Conservation (phyloP, 495 filamentous ascomycete species). For the Penicillium coprophilum region DNA sequence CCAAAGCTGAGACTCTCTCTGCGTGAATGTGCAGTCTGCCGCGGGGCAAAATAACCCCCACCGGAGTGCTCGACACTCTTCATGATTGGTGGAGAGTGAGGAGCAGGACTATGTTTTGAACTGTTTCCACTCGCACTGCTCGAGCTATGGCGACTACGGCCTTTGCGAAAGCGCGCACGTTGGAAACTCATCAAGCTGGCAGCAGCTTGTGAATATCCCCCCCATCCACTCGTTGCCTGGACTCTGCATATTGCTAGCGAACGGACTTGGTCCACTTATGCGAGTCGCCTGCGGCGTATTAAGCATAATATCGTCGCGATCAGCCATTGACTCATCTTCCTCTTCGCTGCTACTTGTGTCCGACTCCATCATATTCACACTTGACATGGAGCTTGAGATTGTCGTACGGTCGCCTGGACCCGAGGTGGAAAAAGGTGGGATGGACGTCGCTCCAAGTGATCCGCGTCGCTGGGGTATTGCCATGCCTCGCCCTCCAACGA, state of each 20-base stretch:
- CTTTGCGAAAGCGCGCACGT: conserved; percentile 56
- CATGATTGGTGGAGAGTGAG: conserved; percentile 62
- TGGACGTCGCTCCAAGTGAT: conserved; percentile 44
- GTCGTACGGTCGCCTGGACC: conserved; percentile 62
- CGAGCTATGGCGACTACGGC: conserved; percentile 62
- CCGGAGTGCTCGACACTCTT: conserved; percentile 58
- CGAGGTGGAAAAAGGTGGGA: conserved; percentile 41
- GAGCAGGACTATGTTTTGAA: conserved; percentile 65
- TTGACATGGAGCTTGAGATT: conserved; percentile 83
- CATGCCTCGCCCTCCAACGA: conserved; percentile 74
- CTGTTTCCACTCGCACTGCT: conserved; percentile 70
- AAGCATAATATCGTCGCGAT: conserved; percentile 77
- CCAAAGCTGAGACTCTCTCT: conserved; percentile 84
- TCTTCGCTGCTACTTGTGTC: conserved; percentile 75
- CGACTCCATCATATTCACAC: conserved; percentile 74
- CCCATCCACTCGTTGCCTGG: conserved; percentile 59
- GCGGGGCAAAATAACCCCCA: conserved; percentile 47
- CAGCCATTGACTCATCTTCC: conserved; percentile 73
- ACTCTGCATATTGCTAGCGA: conserved; percentile 44
- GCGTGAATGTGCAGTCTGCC: conserved; percentile 55
- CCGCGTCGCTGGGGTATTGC: conserved; percentile 67
- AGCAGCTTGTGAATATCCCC: conserved; percentile 61
- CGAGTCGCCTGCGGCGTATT: conserved; percentile 52
- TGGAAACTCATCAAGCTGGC: conserved; percentile 76
- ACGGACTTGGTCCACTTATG: conserved; percentile 47